Base-by-base conservation (phyloP, 805 yeast genomes). In the Saturnispora mendoncae region DNA sequence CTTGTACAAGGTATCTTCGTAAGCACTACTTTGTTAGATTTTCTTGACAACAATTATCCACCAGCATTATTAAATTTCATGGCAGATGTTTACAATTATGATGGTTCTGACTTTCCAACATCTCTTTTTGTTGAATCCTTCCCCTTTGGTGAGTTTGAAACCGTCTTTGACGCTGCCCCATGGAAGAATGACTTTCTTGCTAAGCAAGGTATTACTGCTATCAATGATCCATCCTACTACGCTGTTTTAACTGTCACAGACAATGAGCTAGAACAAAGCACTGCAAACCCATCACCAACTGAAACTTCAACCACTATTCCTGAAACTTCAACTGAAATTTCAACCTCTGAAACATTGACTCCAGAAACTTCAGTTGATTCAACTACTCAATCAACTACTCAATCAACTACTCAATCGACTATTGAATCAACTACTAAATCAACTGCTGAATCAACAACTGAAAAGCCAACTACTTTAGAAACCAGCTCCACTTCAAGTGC, bases 131-230 rank as follows among this genome's bases (percentile, higher is more conserved):
- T 52, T 8, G 46, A 47, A n/a, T 33, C 39, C 1, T 63, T 63
- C 40, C 68, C 68, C 20, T 52, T 61, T 41, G 48, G 56, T 2
- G 57, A 50, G 7, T 62, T 63, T 42, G 23, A 53, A n/a, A 56
- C 63, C 2, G 60, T 51, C 33, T 47, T 58, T 14, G 43, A 56
- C 6, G 55, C 51, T 4, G 60, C 64, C 39, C 66, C 65, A 1
- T 61, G 67, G 66, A 56, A 61, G 36, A 25, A 54, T 3, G 46
- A 55, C 2, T 43, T 61, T 31, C 38, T 62, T 7, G 15, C 41
- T 2, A 55, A 46, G 2, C 62, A 51, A 2, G 52, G 52, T 2
- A 46, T 41, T 6, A 43, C 65, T 3, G 48, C 54, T 4, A 46
- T 60, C 15, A 56, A 52, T 33, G 44, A 51, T 8, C 64, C 67